These are phyloP conservation scores for Crithidia sp. DNA, from an alignment of 208 protist species.

Conservation along the genomic window DNA sequence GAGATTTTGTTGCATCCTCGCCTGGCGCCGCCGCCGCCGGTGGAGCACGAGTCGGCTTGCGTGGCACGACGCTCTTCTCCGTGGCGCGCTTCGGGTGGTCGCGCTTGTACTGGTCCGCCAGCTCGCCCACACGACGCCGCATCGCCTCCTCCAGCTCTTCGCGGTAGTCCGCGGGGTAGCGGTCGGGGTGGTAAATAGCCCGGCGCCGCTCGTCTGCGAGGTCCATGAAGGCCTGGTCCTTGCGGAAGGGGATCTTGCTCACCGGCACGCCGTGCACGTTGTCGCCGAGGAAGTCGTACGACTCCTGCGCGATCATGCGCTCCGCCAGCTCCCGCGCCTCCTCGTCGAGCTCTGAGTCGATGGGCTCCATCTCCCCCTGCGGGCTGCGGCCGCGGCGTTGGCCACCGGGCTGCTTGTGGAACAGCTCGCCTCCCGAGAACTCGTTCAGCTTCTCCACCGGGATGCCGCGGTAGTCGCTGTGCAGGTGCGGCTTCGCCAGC, in stretches of 20 bases:
- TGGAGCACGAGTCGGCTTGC: conserved; percentile 6
- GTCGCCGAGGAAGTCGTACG: conserved; percentile 62
- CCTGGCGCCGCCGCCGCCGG: not conserved
- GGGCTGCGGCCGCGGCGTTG: conserved; percentile 11
- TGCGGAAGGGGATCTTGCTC: conserved; percentile 51
- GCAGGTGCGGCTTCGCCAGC: conserved; percentile 34
- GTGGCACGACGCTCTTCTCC: not conserved
- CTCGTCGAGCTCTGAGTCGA: conserved; percentile 47
- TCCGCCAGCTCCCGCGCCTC: conserved; percentile 42
- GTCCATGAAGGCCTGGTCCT: conserved; percentile 49
- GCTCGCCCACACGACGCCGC: conserved; percentile 21
- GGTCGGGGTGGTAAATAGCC: conserved; percentile 7
- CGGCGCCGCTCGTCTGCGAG: conserved; percentile 59
- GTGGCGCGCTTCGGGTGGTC: conserved; percentile 2
- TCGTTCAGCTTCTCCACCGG: conserved; percentile 36
- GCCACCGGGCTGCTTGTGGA: conserved; percentile 28
- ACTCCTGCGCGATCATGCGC: conserved; percentile 53
- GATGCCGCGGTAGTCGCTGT: conserved; percentile 35
- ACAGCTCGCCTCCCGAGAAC: conserved; percentile 28
- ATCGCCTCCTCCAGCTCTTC: conserved; percentile 29
- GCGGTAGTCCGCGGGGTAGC: conserved; percentile 16
- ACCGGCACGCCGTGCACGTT: conserved; percentile 49
- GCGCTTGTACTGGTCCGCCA: conserved; percentile 23
- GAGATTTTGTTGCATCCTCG: not conserved
- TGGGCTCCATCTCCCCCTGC: conserved; percentile 14